Evolutionary conservation across 192 early-diverging fungal species (phyloP).

Genomic region (Glomus cerebriforme): DNA sequence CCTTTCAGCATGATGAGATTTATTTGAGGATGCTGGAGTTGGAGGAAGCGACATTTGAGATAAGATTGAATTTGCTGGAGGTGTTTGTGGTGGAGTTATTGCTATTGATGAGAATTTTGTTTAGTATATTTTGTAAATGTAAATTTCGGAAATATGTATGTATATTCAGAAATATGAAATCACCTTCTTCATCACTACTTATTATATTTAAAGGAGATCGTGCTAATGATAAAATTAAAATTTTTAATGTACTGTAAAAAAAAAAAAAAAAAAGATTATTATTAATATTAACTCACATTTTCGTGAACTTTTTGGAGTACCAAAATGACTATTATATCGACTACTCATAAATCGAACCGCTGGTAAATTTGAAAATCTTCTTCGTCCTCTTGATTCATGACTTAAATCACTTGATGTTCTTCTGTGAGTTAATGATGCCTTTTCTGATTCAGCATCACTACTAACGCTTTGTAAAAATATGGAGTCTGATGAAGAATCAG

Average conservation of each 20-base stretch:
- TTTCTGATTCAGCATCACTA: slow-evolving; percentile 9
- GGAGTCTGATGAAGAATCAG: not conserved
- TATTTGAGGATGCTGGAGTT: not conserved
- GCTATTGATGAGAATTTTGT: not conserved
- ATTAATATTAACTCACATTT: not conserved
- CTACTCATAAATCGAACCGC: not conserved
- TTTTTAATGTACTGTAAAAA: not conserved
- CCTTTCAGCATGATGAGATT: not conserved
- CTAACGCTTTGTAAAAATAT: not conserved
- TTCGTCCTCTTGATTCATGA: slow-evolving; percentile 4
- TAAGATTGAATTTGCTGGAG: not conserved
- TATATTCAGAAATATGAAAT: not conserved
- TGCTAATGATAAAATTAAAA: not conserved
- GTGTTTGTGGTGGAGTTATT: not conserved
- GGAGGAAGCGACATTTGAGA: slow-evolving; percentile 4
- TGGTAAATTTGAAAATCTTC: not conserved
- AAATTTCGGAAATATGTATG: not conserved
- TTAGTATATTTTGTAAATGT: too few species aligned
- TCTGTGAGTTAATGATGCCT: not conserved
- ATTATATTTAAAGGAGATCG: not conserved
- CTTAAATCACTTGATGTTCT: slow-evolving; percentile 19
- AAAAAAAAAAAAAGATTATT: not conserved
- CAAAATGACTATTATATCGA: not conserved
- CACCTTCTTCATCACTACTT: slow-evolving; percentile 2
- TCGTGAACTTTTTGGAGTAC: not conserved